Base-by-base conservation (phyloP, 2,329 filamentous ascomycete species). In the Cladosporium sp. region DNA sequence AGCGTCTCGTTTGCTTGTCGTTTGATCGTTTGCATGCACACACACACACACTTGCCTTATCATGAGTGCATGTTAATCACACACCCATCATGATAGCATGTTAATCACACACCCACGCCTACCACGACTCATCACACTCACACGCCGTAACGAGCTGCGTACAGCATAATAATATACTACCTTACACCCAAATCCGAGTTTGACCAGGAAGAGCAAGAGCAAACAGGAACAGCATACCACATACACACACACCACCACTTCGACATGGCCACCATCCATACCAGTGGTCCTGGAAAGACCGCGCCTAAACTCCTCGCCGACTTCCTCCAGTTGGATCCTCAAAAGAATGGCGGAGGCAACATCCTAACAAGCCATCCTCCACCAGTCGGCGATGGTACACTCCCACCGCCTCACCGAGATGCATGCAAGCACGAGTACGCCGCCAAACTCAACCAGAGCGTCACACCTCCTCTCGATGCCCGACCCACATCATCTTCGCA, bases 371-470 rank as follows among this genome's bases (percentile, higher is more conserved):
- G 81, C 53, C 67, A 77, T 19, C 78, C 82, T 38, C 78, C 78
- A 6, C 72, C 74, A n/a, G 78, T 74, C 49, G 65, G 70, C 51
- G 65, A 70, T 32, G 60, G 63, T 15, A 57, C 55, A 7, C 62
- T 61, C 9, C 63, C 64, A 5, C 53, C 59, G 16, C 60, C 65
- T 19, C 70, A 72, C 8, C 59, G 58, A 39, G 64, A 60, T 29
- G 77, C 76, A 54, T 86, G 83, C 64, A 72, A 70, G 47, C 84
- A 88, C 68, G 67, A 71, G 22, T 81, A 85, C 61, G 70, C 75
- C 38, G 70, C 70, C 39, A 85, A 86, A 61, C 54, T 67, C 16
- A 69, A 72, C 39, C 80, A 84, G 63, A 80, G 77, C 48, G 64
- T 69, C 27, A 61, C 76, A 20, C 72, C 76, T 5, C 62, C 64